Conservation (phyloP, 768 basidiomycete species). For the Amanita molliuscula region DNA sequence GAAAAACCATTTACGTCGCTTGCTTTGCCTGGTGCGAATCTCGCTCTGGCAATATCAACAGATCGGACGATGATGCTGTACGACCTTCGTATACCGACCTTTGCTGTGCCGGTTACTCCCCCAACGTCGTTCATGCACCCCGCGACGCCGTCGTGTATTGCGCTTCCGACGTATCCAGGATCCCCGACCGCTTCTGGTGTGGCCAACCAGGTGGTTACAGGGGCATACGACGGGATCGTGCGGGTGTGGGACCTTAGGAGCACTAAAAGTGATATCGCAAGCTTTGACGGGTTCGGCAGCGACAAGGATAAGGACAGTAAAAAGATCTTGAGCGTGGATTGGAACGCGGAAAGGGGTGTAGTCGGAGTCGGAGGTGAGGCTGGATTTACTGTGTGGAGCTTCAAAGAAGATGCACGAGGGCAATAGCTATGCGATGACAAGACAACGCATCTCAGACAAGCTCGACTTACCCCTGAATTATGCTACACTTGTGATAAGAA, state of each 20-base stretch:
- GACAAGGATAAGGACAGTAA: slow-evolving; percentile 31
- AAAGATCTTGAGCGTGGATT: slow-evolving; percentile 53
- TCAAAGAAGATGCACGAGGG: slow-evolving; percentile 3
- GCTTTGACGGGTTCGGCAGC: slow-evolving; percentile 36
- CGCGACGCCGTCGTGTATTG: slow-evolving; percentile 57
- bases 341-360: slow-evolving; percentile 34
- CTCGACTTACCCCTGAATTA: too few species aligned
- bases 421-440: neutral
- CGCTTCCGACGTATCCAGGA: neutral
- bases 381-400: slow-evolving; percentile 52
- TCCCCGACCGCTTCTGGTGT: slow-evolving; percentile 13
- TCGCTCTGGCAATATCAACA: slow-evolving; percentile 53
- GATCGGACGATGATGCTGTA: slow-evolving; percentile 67
- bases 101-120: slow-evolving; percentile 18
- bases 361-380: slow-evolving; percentile 55
- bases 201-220: slow-evolving; percentile 52
- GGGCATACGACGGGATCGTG: slow-evolving; percentile 70
- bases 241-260: slow-evolving; percentile 75
- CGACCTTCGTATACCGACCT: slow-evolving; percentile 43
- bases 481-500: too few species aligned
- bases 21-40: slow-evolving; percentile 33
- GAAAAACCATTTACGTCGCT: slow-evolving; percentile 72
- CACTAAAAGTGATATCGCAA: slow-evolving; percentile 50
- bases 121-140: slow-evolving; percentile 44
- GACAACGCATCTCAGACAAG: too few species aligned